Base-by-base conservation (phyloP, 2,329 filamentous ascomycete species). In the Coniochaeta sp. region DNA sequence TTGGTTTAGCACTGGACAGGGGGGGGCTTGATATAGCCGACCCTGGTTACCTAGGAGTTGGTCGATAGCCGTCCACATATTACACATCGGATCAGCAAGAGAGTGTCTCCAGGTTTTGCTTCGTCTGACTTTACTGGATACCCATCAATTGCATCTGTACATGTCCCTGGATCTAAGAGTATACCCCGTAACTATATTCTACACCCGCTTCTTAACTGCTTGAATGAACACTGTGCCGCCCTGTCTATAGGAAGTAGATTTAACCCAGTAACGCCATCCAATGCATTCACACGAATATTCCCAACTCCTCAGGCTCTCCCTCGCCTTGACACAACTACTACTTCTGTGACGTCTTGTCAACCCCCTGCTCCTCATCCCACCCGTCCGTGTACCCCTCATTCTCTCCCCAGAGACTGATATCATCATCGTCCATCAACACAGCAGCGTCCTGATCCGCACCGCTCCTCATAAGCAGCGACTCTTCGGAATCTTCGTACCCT, bases 361-460 rank as follows among this genome's bases (percentile, higher is more conserved):
- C 27, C 10, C 35, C 51, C 2, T 46, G 50, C 32, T 60, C 59
- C n/a, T 70, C 67, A 13, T 68, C 64, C 38, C 67, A 61, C 14
- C 50, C 53, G 38, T 58, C 57, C 13, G 51, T 51, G 40, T 63
- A 61, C 16, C 67, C 65, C 7, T 62, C 60, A 38, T 65, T 67
- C 30, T 65, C 67, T 20, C 65, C 67, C 79, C 79, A 83, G 18
- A 82, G 65, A 27, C 78, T 81, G 51, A 82, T 76, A 56, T 82
- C 79, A 52, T 82, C 79, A 47, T 80, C 79, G 45, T 76, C 74
- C 76, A 82, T 79, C 33, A 81, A 63, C 27, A 75, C 75, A 4
- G 78, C 77, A 6, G 74, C 73, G 47, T 65, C 59, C 20, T 63
- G 58, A 52, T 68, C 61, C 32, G 63, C 59, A 5, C 58, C 56